Evolutionary conservation across 345 rosid species (phyloP).

Genomic region (Chamaenerion angustifolium): DNA sequence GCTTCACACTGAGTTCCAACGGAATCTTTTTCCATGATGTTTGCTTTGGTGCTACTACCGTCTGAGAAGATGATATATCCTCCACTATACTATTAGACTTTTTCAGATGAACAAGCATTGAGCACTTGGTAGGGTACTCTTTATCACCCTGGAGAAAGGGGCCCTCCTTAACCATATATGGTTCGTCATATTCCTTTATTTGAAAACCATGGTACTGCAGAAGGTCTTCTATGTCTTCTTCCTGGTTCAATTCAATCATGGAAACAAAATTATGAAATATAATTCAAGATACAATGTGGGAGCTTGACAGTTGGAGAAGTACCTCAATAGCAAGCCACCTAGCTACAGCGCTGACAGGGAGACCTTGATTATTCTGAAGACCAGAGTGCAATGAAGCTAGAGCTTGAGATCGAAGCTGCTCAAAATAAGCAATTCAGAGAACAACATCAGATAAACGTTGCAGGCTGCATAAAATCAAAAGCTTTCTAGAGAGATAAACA

Average conservation of each 20-base stretch:
- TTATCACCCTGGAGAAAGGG: conserved; percentile 56
- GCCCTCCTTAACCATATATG: conserved; percentile 87
- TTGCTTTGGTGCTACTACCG: conserved; percentile 18
- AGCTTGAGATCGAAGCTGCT: conserved; percentile 83
- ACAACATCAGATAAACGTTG: conserved; percentile 1
- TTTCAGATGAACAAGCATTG: conserved; percentile 71
- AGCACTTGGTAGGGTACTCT: conserved; percentile 73
- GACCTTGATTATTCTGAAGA: conserved; percentile 79
- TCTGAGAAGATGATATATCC: conserved; percentile 41
- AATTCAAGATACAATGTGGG: not conserved
- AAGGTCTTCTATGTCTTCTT: conserved; percentile 57
- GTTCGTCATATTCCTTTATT: conserved; percentile 76
- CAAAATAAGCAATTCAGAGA: conserved; percentile 14
- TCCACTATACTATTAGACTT: conserved; percentile 47
- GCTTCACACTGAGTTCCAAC: conserved; percentile 16
- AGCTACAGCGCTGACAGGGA: conserved; percentile 60
- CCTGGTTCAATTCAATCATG: conserved; percentile 33
- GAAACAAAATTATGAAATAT: conserved; percentile 7
- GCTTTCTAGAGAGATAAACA: not conserved
- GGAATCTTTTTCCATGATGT: conserved; percentile 14
- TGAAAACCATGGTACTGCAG: conserved; percentile 66
- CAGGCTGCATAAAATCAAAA: not conserved
- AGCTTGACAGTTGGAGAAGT: conserved; percentile 11
- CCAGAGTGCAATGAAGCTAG: conserved; percentile 80
- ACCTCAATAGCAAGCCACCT: conserved; percentile 97